Evolutionary conservation across 2,329 filamentous ascomycete species (phyloP), one percentile per base, ranked within the genome.

Genomic region (Diatrype stigma): DNA sequence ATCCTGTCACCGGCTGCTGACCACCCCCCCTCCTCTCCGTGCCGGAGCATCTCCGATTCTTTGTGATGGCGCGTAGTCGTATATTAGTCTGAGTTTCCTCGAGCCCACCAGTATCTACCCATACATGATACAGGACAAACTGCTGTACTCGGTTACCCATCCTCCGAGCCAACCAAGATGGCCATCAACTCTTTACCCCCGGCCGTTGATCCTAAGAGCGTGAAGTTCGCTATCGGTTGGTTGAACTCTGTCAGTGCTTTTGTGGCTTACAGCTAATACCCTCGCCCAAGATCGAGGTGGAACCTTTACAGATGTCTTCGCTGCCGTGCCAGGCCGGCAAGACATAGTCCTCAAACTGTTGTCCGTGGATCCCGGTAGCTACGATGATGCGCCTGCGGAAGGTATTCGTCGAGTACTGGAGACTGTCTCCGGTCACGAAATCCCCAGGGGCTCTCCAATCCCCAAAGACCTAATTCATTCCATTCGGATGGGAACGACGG

Each of bases 331-430:
- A 55, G 84, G 85, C 72, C 75, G 81, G 63, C 82, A 87, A 63
- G 82, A 87, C 55, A 74, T 89, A 38, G 71, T 89, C 48, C 85
- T 90, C 67, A 90, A 90, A 65, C 73, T 90, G 0, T 76, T 90
- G 11, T 90, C 86, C 0, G 86, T 86, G 56, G 86, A 89, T 59
- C 85, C 85, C 0, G 70, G 74, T 19, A 87, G 87, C 64, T 88
- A 89, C 65, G 72, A 81, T 34, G 85, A 89, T 70, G 85, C 85
- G 2, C 85, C 85, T 0, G 73, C 87, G 6, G 85, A 89, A 70
- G 85, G 84, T 19, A 87, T 89, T 50, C 76, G 85, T 10, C 76
- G 85, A 6, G 74, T 88, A 1, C 74, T 89, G n/a, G 81, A 81
- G 45, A 76, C 70, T 28, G 85, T 84, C 61, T 78, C 77, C 1